These are phyloP conservation scores for Albophoma yamanashiensis DNA, from an alignment of 2,329 filamentous ascomycete species.

Conservation along the genomic window DNA sequence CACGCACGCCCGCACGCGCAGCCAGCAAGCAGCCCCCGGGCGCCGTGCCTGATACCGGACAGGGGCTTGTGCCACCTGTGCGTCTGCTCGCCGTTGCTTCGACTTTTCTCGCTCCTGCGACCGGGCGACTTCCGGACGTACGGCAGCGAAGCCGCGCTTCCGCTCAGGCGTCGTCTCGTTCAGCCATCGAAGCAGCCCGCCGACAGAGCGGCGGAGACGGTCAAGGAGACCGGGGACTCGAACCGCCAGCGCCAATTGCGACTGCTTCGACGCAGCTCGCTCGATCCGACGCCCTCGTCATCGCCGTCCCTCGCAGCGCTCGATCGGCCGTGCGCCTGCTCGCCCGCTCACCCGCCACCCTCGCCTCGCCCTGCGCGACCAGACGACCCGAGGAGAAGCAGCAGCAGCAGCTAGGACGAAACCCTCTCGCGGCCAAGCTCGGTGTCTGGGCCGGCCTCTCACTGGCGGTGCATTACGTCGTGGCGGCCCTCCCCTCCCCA, in stretches of 20 bases:
- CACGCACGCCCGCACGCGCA: neutral
- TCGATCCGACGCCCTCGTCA: neutral
- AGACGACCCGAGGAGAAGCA: neutral
- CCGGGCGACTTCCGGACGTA: neutral
- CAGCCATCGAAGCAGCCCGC: neutral
- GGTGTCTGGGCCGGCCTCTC: neutral
- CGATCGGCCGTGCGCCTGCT: neutral
- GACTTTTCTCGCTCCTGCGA: neutral
- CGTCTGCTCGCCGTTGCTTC: neutral
- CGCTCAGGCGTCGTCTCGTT: neutral
- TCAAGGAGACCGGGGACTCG: neutral
- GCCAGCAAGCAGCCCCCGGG: neutral
- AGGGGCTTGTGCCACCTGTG: neutral
- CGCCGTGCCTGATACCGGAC: neutral
- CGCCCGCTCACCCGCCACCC: no score
- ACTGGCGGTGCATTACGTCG: slow-evolving; percentile 6
- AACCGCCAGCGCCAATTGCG: neutral
- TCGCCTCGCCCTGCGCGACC: neutral
- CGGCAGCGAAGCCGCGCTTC: neutral
- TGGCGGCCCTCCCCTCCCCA: slow-evolving; percentile 1
- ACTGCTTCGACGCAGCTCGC: neutral
- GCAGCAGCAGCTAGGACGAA: neutral
- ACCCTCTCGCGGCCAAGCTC: slow-evolving; percentile 1
- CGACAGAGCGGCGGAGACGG: neutral
- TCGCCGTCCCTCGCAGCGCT: neutral